Base-by-base conservation (phyloP, 1,284 basidiomycete species). In the Veloboletus limbatus region DNA sequence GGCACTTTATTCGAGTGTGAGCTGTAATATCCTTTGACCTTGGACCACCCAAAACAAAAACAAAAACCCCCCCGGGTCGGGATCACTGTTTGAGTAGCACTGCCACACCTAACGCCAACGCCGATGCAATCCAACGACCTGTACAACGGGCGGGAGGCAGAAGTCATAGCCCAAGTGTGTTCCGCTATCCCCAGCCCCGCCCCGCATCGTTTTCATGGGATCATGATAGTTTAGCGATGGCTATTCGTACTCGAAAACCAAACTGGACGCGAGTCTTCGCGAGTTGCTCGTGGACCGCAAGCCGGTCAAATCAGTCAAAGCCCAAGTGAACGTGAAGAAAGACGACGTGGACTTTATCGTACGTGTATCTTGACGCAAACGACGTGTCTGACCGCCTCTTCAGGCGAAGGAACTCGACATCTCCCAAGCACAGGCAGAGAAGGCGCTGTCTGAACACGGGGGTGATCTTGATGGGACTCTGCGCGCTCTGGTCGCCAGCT, bases 261-360 rank as follows among this genome's bases (percentile, higher is more conserved):
- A 74, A 54, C 65, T 79, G 45, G 77, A 79, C 41, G 74, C 76
- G 26, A 74, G 70, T 27, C 69, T 71, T 48, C 65, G 51, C 52
- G 39, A 67, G 44, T 20, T 62, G 46, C 39, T 51, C 8, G 41
- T 44, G 3, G 59, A 68, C 17, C 65, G 52, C 45, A 67, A 60
- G 48, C 42, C 51, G 4, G 41, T 47, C 48, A 65, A 68, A 36
- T 30, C 65, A 2, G 13, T 47, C 40, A 76, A 74, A 45, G 54
- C 62, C 3, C 55, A 54, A 21, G 45, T 44, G 16, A 32, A 38
- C 16, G 53, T 47, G 50, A 79, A 73, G 53, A 67, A 69, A 28
- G 77, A 78, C 28, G 76, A 78, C 41, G 60, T 78, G 9, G 73
- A 78, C 10, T 27, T 75, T 2, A 69, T 78, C 48, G 76, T 79